Evolutionary conservation across 1,139 yeast species (phyloP).

Genomic region (Taiozyma sp.): DNA sequence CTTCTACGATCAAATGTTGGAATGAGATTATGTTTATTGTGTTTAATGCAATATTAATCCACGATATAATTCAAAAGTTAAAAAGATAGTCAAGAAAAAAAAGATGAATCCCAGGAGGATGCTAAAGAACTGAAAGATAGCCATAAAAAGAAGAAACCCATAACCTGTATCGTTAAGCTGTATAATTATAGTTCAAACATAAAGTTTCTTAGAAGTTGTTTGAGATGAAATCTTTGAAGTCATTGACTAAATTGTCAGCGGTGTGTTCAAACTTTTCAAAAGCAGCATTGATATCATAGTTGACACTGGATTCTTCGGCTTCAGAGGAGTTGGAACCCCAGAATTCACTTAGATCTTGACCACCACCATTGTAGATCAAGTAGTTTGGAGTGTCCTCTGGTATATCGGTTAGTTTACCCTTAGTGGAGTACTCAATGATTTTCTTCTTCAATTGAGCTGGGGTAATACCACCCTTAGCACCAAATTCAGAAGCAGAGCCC

Average conservation of each 20-base stretch:
- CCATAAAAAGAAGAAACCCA: background rate
- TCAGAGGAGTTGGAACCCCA: slow-evolving; percentile 17
- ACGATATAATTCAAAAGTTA: background rate
- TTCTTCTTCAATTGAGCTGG: slow-evolving; percentile 90
- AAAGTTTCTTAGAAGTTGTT: background rate
- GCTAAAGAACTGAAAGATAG: background rate
- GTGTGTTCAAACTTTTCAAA: background rate
- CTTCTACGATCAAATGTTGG: background rate
- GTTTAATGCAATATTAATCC: background rate
- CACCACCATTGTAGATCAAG: slow-evolving; percentile 92
- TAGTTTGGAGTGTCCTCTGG: slow-evolving; percentile 85
- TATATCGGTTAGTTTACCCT: slow-evolving; percentile 60
- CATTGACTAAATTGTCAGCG: background rate
- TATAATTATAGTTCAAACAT: background rate
- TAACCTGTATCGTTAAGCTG: background rate
- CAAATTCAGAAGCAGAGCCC: slow-evolving; percentile 68
- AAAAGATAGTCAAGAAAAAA: background rate
- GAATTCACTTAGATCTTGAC: slow-evolving; percentile 46
- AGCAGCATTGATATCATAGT: background rate
- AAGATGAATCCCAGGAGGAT: background rate
- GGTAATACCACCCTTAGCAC: slow-evolving; percentile 58
- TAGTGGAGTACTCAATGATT: slow-evolving; percentile 75
- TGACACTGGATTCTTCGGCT: background rate
- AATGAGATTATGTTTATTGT: background rate
- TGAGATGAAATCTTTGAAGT: background rate